Evolutionary conservation across 2,329 filamentous ascomycete genomes (phyloP).

Genomic region (Niveomyces coronatus): DNA sequence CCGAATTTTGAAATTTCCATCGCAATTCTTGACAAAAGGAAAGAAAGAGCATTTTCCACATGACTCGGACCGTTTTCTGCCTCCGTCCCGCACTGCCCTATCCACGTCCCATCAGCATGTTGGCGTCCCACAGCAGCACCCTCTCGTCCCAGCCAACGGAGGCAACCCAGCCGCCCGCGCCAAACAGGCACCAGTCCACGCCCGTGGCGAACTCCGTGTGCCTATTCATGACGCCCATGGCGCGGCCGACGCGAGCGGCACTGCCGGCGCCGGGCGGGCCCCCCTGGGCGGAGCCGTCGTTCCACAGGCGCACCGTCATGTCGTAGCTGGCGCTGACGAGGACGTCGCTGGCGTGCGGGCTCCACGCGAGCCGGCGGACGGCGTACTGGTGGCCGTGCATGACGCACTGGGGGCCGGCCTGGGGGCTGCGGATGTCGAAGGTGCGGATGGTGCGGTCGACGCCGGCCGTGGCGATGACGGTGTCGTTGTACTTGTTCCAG

Average conservation of each 20-base stretch:
- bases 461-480: slow-evolving; percentile 75
- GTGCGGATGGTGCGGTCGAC: slow-evolving; percentile 81
- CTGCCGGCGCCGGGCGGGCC: slow-evolving; percentile 20
- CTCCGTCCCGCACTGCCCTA: slow-evolving; percentile 7
- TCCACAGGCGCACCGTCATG: slow-evolving; percentile 95
- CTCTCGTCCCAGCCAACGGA: slow-evolving; percentile 91
- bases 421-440: slow-evolving; percentile 77
- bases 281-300: slow-evolving; percentile 49
- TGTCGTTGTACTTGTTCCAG: slow-evolving; percentile 96
- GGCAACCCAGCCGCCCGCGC: slow-evolving; percentile 89
- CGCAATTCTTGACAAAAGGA: neutral
- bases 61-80: neutral
- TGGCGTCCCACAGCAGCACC: slow-evolving; percentile 86
- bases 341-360: slow-evolving; percentile 82
- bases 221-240: slow-evolving; percentile 78
- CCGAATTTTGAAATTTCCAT: neutral
- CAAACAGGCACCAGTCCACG: slow-evolving; percentile 96
- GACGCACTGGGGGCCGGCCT: slow-evolving; percentile 59
- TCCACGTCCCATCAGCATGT: slow-evolving; percentile 29
- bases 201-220: slow-evolving; percentile 96
- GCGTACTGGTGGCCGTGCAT: slow-evolving; percentile 87
- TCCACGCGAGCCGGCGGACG: slow-evolving; percentile 78
- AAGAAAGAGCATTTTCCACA: neutral
- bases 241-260: slow-evolving; percentile 45
- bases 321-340: slow-evolving; percentile 88